Evolutionary conservation across 2,329 filamentous ascomycete species (phyloP).

Genomic region (Parastagonospora nodorum): DNA sequence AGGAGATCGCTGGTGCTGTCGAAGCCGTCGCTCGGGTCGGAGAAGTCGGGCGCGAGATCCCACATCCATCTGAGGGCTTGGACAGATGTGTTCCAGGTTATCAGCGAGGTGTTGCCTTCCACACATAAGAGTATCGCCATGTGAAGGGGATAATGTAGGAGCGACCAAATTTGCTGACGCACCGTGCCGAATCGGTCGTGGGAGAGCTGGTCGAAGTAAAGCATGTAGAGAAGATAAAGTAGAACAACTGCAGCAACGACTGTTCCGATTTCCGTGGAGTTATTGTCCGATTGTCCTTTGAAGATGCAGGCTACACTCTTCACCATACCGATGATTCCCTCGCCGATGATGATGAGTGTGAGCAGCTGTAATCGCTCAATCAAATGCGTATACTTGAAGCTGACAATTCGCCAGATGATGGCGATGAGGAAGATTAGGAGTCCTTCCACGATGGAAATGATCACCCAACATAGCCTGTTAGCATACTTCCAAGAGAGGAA

Average conservation of each 20-base stretch:
- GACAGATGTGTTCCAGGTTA: constrained; percentile 31
- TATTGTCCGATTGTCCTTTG: constrained; percentile 23
- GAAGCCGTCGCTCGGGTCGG: constrained; percentile 20
- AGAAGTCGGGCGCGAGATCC: constrained; percentile 18
- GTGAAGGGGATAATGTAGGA: constrained; percentile 65
- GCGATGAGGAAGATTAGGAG: constrained; percentile 25
- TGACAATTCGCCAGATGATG: constrained; percentile 56
- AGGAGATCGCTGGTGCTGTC: constrained; percentile 8
- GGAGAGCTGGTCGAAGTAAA: constrained; percentile 61
- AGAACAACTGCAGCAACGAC: constrained; percentile 21
- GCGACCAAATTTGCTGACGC: constrained; percentile 62
- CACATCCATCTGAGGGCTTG: constrained; percentile 28
- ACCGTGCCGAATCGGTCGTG: constrained; percentile 53
- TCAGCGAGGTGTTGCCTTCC: constrained; percentile 53
- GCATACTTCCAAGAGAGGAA: not conserved
- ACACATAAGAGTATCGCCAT: constrained; percentile 64
- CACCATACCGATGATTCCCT: constrained; percentile 63
- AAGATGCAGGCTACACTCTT: constrained; percentile 38
- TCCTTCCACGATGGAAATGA: constrained; percentile 26
- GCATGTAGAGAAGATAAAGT: constrained; percentile 62
- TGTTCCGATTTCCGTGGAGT: constrained; percentile 24
- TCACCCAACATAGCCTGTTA: constrained; percentile 16
- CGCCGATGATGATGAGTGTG: constrained; percentile 67
- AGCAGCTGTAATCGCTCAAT: constrained; percentile 64
- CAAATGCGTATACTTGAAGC: constrained; percentile 64